These are phyloP conservation scores for Bauhinia variegata DNA, from an alignment of 306 rosid species.

Conservation along the genomic window DNA sequence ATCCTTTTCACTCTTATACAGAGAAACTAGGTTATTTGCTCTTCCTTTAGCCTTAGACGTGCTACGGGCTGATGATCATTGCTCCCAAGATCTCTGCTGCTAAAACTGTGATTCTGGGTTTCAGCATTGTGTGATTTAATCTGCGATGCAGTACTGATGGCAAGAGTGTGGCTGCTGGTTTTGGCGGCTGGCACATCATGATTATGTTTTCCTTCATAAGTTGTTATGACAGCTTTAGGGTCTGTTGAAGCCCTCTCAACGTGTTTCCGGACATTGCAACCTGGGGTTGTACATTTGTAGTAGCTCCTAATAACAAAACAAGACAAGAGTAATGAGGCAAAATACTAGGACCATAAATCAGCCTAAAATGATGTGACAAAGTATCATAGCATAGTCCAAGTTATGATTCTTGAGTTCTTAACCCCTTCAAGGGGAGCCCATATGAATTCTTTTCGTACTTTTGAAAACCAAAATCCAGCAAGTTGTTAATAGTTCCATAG, in stretches of 20 bases:
- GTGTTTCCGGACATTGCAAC: conserved; percentile 85
- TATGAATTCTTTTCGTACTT: neutral
- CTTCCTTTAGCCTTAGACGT: conserved; percentile 68
- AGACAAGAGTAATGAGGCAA: conserved; percentile 10
- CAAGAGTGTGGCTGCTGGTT: conserved; percentile 65
- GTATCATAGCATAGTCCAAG: neutral
- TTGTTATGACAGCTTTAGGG: conserved; percentile 87
- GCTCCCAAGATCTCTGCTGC: conserved; percentile 37
- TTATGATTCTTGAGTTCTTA: neutral
- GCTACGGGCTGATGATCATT: conserved; percentile 59
- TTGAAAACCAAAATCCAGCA: neutral
- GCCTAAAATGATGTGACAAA: neutral
- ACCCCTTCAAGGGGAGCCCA: too few species aligned
- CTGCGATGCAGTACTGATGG: conserved; percentile 50
- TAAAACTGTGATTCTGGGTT: conserved; percentile 40
- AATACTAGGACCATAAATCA: conserved; percentile 4
- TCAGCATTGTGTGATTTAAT: conserved; percentile 43
- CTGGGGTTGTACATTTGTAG: conserved; percentile 80
- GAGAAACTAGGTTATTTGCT: conserved; percentile 56
- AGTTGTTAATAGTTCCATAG: neutral
- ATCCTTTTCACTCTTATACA: conserved; percentile 11
- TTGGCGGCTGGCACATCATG: conserved; percentile 88
- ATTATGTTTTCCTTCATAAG: conserved; percentile 89
- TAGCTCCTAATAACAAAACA: conserved; percentile 67
- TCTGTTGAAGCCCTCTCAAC: conserved; percentile 87